Conservation (phyloP, 345 rosid species). For the Populus davidiana region DNA sequence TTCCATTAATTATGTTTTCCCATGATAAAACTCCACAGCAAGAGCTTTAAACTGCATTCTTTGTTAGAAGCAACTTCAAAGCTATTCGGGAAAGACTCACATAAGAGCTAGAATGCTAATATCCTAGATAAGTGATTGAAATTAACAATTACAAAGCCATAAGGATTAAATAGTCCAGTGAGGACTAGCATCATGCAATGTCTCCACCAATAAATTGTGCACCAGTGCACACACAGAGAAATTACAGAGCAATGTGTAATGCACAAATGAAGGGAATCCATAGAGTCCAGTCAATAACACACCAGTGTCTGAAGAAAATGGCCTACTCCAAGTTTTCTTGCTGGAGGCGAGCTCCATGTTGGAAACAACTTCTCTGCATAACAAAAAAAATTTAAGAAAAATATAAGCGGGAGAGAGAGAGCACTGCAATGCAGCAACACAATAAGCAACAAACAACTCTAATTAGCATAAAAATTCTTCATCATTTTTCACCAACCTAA, state of each 20-base stretch:
- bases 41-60: neutral
- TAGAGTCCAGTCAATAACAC: conserved; percentile 18
- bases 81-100: neutral
- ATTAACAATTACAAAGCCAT: neutral
- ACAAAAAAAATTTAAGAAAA: neutral
- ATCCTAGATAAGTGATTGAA: neutral
- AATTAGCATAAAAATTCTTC: neutral
- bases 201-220: neutral
- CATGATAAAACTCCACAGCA: neutral
- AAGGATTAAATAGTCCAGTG: neutral
- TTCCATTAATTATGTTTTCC: neutral
- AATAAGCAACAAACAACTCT: neutral
- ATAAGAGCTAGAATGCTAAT: neutral
- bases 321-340: conserved; percentile 46
- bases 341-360: conserved; percentile 29
- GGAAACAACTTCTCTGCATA: conserved; percentile 33
- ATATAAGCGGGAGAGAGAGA: neutral
- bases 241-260: neutral
- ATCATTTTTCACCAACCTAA: neutral
- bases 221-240: neutral
- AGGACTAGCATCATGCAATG: neutral
- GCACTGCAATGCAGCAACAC: neutral
- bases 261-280: neutral
- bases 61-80: neutral
- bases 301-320: conserved; percentile 73